A percentile compares a stretch with the other conserved stretches of the same genome.
Evolutionary conservation across 805 yeast species (phyloP).

Genomic region (Saturnispora quitensis): DNA sequence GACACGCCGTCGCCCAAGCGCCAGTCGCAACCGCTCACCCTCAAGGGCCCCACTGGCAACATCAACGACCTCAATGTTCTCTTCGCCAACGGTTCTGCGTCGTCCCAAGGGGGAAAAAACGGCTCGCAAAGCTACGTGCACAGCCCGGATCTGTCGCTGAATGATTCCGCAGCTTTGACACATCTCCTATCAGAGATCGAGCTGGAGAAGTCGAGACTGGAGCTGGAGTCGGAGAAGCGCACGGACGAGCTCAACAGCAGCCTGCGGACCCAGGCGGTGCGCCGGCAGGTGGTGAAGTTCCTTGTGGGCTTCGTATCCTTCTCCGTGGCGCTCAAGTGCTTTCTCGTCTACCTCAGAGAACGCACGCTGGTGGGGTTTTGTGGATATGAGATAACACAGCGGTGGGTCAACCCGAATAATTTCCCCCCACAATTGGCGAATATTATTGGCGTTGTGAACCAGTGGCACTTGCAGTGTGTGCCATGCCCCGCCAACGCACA

Average conservation of each 20-base stretch:
- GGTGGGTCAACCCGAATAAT: not conserved
- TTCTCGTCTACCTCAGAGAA: slow-evolving; percentile 40
- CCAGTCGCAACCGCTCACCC: not conserved
- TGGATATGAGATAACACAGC: slow-evolving; percentile 43
- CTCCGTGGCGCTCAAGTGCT: slow-evolving; percentile 4
- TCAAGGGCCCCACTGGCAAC: slow-evolving; percentile 3
- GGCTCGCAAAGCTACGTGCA: not conserved
- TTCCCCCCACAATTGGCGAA: not conserved
- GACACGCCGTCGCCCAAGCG: slow-evolving; percentile 5
- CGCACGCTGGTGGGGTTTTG: slow-evolving; percentile 64
- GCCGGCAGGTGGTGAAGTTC: slow-evolving; percentile 4
- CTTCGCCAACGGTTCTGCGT: not conserved
- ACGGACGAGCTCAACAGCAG: slow-evolving; percentile 9
- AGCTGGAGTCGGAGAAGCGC: slow-evolving; percentile 19
- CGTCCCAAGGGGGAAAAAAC: slow-evolving; percentile 3
- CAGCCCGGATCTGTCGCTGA: slow-evolving; percentile 18
- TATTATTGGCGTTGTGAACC: slow-evolving; percentile 24
- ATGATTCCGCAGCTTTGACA: slow-evolving; percentile 14
- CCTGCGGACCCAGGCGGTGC: slow-evolving; percentile 1
- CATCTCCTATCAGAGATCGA: slow-evolving; percentile 18
- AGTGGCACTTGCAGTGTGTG: slow-evolving; percentile 60
- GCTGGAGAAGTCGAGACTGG: slow-evolving; percentile 16
- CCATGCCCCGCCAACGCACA: slow-evolving; percentile 78
- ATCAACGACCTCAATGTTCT: slow-evolving; percentile 2
- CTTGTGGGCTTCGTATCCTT: not conserved